A percentile compares a stretch with the other conserved stretches of the same genome.
Evolutionary conservation across 169 alveolate species (phyloP).

Genomic region (Sarcocystis neurona): DNA sequence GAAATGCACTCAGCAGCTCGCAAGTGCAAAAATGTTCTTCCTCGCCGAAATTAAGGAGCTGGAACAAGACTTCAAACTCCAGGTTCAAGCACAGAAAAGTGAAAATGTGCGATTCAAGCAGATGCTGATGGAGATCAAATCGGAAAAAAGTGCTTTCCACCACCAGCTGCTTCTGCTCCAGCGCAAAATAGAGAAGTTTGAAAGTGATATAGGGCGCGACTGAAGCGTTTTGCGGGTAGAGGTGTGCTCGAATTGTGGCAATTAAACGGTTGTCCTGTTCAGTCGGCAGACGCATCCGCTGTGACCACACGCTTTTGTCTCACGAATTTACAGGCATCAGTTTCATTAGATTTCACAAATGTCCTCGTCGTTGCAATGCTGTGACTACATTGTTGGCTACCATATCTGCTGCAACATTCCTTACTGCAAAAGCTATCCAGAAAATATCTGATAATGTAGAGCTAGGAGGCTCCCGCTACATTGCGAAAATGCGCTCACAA

Average conservation of each 20-base stretch:
- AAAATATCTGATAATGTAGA: no score
- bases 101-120: constrained; percentile 28
- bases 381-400: no score
- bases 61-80: constrained; percentile 32
- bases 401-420: no score
- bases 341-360: no score
- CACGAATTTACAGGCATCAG: no score
- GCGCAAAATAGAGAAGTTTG: constrained; percentile 10
- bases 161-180: constrained; percentile 24
- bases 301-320: no score
- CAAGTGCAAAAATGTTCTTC: background rate
- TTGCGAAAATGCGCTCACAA: no score
- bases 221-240: background rate
- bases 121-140: background rate
- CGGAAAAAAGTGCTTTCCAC: constrained; percentile 10
- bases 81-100: constrained; percentile 25
- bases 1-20: background rate
- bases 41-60: constrained; percentile 6
- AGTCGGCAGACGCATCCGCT: no score
- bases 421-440: no score
- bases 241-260: background rate
- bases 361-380: no score
- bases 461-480: no score
- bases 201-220: constrained; percentile 20
- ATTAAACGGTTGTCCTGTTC: background rate